Percentiles rank a stretch among this genome's conserved stretches.
phyloP scores from a whole-genome alignment of 1,139 yeast species.

The Wickerhamomyces sp. region DNA sequence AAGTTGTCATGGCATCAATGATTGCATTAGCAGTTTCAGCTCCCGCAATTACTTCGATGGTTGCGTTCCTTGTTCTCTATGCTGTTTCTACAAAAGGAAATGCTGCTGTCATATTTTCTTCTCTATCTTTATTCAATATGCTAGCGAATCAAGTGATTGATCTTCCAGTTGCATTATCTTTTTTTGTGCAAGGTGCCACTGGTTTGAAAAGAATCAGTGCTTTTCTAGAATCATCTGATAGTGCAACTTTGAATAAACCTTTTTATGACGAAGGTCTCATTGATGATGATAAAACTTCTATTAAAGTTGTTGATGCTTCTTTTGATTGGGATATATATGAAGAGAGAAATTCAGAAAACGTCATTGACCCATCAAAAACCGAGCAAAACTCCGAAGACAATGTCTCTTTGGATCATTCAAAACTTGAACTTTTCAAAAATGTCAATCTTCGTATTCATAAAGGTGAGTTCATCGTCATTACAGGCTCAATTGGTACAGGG shows the following conservation, averaged over 20 bases:
- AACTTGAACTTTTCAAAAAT: neutral
- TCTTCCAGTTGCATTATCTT: neutral
- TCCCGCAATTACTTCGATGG: neutral
- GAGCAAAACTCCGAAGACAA: neutral
- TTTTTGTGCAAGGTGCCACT: slow-evolving; percentile 53
- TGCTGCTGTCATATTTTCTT: neutral
- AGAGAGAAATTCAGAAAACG: neutral
- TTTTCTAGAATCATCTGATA: slow-evolving; percentile 34
- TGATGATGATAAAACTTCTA: slow-evolving; percentile 24
- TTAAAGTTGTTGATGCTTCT: slow-evolving; percentile 31
- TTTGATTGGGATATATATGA: slow-evolving; percentile 51
- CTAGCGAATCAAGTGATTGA: neutral
- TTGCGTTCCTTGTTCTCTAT: neutral
- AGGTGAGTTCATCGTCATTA: slow-evolving; percentile 35
- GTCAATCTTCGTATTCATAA: slow-evolving; percentile 25
- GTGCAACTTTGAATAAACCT: slow-evolving; percentile 12
- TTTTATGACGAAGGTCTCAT: slow-evolving; percentile 32
- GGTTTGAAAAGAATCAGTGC: slow-evolving; percentile 49
- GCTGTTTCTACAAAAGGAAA: neutral
- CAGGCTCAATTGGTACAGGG: slow-evolving; percentile 39
- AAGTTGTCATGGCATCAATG: slow-evolving; percentile 22
- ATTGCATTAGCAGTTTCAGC: neutral
- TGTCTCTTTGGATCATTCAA: too few relatives aligned
- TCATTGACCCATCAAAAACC: neutral
- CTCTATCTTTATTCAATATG: neutral